Percentiles rank a stretch among this genome's conserved stretches.
Conservation (phyloP, 805 yeast species). For the Candida ponderosae region DNA sequence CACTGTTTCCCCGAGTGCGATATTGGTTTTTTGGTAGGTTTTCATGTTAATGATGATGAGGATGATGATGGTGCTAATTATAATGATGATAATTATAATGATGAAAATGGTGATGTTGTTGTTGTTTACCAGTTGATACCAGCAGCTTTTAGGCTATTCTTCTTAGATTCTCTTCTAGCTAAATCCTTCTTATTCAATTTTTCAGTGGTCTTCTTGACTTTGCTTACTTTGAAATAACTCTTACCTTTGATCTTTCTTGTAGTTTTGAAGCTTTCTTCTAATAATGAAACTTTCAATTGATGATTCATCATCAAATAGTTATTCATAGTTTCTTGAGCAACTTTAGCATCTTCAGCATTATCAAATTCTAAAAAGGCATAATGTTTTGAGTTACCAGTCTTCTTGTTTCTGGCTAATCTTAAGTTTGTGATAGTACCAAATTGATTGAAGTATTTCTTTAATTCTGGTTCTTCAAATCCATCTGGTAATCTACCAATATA, state of each 20-base stretch:
- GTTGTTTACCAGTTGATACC: slow-evolving; percentile 22
- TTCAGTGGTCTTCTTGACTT: slow-evolving; percentile 21
- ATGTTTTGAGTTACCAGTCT: slow-evolving; percentile 86
- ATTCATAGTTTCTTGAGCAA: slow-evolving; percentile 94
- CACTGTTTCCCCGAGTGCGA: too few species aligned
- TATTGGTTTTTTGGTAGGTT: too few species aligned
- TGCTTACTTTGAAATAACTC: slow-evolving; percentile 23
- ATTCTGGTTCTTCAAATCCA: slow-evolving; percentile 79
- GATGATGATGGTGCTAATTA: too few species aligned
- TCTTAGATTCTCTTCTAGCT: slow-evolving; percentile 25
- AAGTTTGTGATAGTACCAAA: slow-evolving; percentile 80
- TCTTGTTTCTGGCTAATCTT: slow-evolving; percentile 80
- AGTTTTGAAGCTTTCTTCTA: slow-evolving; percentile 38
- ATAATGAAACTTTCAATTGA: slow-evolving; percentile 61
- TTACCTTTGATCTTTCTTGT: slow-evolving; percentile 25
- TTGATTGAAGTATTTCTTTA: slow-evolving; percentile 74
- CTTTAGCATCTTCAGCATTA: slow-evolving; percentile 64
- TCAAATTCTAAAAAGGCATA: slow-evolving; percentile 86
- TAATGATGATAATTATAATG: neutral
- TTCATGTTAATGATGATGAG: too few species aligned
- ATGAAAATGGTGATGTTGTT: too few species aligned
- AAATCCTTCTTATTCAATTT: slow-evolving; percentile 24
- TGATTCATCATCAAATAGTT: slow-evolving; percentile 88
- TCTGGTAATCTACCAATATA: slow-evolving; percentile 91
- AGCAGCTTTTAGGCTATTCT: slow-evolving; percentile 22